Evolutionary conservation across 495 filamentous ascomycete genomes (phyloP).

Genomic region (Stereocaulon alpinum): DNA sequence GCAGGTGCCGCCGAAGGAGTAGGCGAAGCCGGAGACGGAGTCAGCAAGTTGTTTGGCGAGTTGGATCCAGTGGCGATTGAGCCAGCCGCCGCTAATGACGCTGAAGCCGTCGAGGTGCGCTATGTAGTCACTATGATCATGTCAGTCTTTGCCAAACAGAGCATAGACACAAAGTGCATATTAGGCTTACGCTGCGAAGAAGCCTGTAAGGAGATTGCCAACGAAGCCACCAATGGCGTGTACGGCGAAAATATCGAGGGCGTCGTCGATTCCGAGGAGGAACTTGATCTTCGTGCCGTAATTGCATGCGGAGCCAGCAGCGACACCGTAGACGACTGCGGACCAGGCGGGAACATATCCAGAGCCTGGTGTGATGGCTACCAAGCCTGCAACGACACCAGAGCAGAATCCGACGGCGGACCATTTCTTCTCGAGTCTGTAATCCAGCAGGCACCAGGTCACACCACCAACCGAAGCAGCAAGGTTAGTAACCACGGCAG

Average conservation of each 20-base stretch:
- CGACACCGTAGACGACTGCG: slow-evolving; percentile 79
- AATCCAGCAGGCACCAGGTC: slow-evolving; percentile 93
- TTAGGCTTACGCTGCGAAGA: slow-evolving; percentile 73
- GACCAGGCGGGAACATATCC: slow-evolving; percentile 89
- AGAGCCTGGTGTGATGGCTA: slow-evolving; percentile 87
- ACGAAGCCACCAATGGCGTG: slow-evolving; percentile 82
- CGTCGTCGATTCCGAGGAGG: slow-evolving; percentile 74
- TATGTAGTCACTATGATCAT: slow-evolving; percentile 58
- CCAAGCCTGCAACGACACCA: slow-evolving; percentile 82
- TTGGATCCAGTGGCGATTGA: slow-evolving; percentile 86
- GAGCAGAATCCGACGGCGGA: slow-evolving; percentile 96
- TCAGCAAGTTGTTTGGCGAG: slow-evolving; percentile 83
- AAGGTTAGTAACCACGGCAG: slow-evolving; percentile 47
- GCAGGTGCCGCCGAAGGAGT: slow-evolving; percentile 79
- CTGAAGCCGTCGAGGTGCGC: slow-evolving; percentile 73
- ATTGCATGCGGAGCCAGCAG: slow-evolving; percentile 78
- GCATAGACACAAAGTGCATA: neutral
- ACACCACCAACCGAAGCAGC: slow-evolving; percentile 65
- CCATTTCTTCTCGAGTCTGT: slow-evolving; percentile 90
- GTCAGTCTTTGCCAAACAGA: slow-evolving; percentile 11
- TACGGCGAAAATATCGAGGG: slow-evolving; percentile 88
- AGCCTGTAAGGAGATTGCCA: slow-evolving; percentile 78
- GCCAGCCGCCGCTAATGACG: slow-evolving; percentile 71
- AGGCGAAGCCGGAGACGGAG: slow-evolving; percentile 68
- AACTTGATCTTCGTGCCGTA: slow-evolving; percentile 97